Percentiles rank a stretch among this genome's conserved stretches.
These are phyloP conservation scores for Candolleomyces eurysporus DNA, from an alignment of 768 basidiomycete genomes.

Conservation along the genomic window DNA sequence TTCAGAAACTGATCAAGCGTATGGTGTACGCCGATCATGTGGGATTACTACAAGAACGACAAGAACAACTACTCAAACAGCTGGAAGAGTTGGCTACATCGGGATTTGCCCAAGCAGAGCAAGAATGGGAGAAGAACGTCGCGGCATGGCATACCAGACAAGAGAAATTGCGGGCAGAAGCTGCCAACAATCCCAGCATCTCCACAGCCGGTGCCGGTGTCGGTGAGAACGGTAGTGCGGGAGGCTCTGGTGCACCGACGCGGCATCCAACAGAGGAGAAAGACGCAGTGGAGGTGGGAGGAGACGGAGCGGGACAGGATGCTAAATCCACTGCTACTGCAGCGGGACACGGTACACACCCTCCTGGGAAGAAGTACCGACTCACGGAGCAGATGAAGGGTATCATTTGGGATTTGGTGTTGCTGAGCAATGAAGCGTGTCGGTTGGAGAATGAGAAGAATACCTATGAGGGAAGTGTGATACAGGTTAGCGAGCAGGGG, in stretches of 20 bases:
- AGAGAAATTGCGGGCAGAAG: conserved; percentile 48
- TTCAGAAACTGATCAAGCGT: conserved; percentile 88
- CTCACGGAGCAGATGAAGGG: conserved; percentile 80
- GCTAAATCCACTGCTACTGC: conserved; percentile 17
- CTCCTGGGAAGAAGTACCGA: conserved; percentile 74
- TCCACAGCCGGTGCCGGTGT: conserved; percentile 5
- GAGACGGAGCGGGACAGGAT: not conserved
- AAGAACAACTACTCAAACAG: conserved; percentile 65
- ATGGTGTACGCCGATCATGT: conserved; percentile 79
- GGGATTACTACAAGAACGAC: conserved; percentile 59
- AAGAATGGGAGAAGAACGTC: conserved; percentile 75
- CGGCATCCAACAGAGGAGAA: conserved; percentile 46
- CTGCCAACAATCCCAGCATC: conserved; percentile 18
- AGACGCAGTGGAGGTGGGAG: conserved; percentile 21
- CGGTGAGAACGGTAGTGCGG: conserved; percentile 2
- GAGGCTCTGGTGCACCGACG: conserved; percentile 38
- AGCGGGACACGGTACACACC: conserved; percentile 39
- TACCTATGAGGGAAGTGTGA: conserved; percentile 64
- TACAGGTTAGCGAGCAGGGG: conserved; percentile 79
- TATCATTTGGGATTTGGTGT: conserved; percentile 77
- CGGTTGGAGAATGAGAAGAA: conserved; percentile 52
- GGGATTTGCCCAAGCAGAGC: conserved; percentile 65
- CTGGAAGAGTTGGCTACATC: conserved; percentile 60
- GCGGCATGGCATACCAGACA: conserved; percentile 64
- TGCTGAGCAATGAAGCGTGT: conserved; percentile 81